A percentile compares a stretch with the other conserved stretches of the same genome.
Conservation (phyloP, 495 filamentous ascomycete genomes). For the Friedmanniomyces simplex region DNA sequence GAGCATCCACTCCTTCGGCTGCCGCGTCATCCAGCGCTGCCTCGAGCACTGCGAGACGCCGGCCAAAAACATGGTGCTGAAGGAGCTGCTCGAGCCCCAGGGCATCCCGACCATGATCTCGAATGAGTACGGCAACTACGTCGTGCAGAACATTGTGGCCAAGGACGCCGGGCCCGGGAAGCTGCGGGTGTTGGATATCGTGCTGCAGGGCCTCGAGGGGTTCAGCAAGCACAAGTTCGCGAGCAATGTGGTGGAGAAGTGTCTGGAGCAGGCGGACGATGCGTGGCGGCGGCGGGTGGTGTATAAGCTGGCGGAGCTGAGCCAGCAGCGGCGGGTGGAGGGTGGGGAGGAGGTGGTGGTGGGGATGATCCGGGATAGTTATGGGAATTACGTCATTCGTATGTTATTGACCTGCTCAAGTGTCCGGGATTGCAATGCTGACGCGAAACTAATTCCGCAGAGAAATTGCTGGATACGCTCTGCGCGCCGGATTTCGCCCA, state of each 20-base stretch:
- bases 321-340: conserved; percentile 40
- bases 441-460: conserved; percentile 49
- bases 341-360: conserved; percentile 60
- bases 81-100: conserved; percentile 58
- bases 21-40: conserved; percentile 87
- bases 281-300: conserved; percentile 65
- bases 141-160: conserved; percentile 86
- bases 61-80: conserved; percentile 60
- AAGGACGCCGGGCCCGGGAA: conserved; percentile 71
- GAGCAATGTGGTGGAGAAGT: conserved; percentile 95
- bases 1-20: conserved; percentile 76
- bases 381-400: conserved; percentile 96
- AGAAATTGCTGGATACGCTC: conserved; percentile 67
- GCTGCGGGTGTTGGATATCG: conserved; percentile 57
- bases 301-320: conserved; percentile 46
- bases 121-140: conserved; percentile 94
- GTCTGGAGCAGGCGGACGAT: conserved; percentile 61
- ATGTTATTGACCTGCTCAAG: conserved; percentile 37
- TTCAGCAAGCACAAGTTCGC: conserved; percentile 93
- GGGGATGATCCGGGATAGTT: conserved; percentile 78
- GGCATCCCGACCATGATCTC: conserved; percentile 63
- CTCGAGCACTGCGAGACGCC: conserved; percentile 71
- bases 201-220: conserved; percentile 59
- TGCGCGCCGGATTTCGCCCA: conserved; percentile 51
- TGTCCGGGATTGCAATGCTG: conserved; percentile 23